A percentile compares a stretch with the other conserved stretches of the same genome.
Conservation (phyloP, 176 grass and related monocot genomes). For the Miscanthus lutarioriparius region DNA sequence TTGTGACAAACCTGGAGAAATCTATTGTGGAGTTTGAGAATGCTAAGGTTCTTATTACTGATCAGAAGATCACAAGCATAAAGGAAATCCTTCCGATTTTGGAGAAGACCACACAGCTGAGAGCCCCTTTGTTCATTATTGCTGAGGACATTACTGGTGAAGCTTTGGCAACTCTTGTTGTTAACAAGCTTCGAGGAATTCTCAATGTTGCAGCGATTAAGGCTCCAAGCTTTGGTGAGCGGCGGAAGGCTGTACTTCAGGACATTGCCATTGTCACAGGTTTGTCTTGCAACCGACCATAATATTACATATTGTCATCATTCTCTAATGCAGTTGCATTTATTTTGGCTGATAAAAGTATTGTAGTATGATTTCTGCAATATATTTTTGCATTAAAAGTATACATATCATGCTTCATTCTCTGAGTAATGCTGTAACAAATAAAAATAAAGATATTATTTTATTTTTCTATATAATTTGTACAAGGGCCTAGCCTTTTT, state of each 20-base stretch:
- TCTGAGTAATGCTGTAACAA: background rate
- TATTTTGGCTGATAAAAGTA: background rate
- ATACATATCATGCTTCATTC: background rate
- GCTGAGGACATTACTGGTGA: conserved; percentile 71
- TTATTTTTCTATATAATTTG: conserved; percentile 20
- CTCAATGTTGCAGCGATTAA: conserved; percentile 75
- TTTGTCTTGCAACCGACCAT: conserved; percentile 6
- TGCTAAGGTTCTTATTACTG: conserved; percentile 69
- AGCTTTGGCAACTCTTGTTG: conserved; percentile 78
- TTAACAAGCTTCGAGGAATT: conserved; percentile 73
- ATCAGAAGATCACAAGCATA: conserved; percentile 78
- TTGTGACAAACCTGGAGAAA: conserved; percentile 78
- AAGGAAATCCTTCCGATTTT: conserved; percentile 76
- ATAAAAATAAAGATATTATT: background rate
- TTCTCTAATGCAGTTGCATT: background rate
- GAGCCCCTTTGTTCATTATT: conserved; percentile 64
- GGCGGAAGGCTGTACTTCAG: conserved; percentile 66
- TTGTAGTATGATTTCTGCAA: background rate
- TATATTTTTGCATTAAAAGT: background rate
- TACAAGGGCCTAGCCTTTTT: background rate
- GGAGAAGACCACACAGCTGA: conserved; percentile 65
- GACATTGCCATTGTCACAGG: conserved; percentile 80
- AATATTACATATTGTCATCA: background rate
- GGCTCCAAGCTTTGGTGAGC: conserved; percentile 76
- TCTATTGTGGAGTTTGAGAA: conserved; percentile 76